A percentile compares a stretch with the other conserved stretches of the same genome.
Evolutionary conservation across 139 green algal species (phyloP).

Genomic region (Micractinium sp.): DNA sequence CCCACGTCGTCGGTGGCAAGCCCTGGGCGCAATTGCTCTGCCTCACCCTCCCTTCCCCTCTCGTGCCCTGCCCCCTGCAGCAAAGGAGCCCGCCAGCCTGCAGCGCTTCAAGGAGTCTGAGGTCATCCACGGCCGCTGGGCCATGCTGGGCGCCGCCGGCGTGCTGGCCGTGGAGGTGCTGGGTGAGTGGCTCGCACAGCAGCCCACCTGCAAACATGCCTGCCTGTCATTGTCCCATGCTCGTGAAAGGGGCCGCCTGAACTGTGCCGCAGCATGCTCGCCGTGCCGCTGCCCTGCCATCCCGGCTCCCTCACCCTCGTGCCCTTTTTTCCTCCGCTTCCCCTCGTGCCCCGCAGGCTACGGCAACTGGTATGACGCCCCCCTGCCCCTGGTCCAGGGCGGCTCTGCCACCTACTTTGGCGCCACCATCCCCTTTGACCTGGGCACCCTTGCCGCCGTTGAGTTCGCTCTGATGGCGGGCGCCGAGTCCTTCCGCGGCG

Average conservation of each 20-base stretch:
- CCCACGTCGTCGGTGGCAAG: background rate
- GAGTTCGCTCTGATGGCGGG: slow-evolving; percentile 43
- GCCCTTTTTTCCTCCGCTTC: too few species aligned
- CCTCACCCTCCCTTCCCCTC: background rate
- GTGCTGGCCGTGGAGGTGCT: slow-evolving; percentile 20
- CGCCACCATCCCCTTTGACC: slow-evolving; percentile 78
- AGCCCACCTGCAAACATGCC: too few species aligned
- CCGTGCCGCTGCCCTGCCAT: background rate
- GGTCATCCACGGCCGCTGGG: slow-evolving; percentile 66
- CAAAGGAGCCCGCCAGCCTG: slow-evolving; percentile 37
- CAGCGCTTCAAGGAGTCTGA: slow-evolving; percentile 67
- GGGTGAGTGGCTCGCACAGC: slow-evolving; percentile 3
- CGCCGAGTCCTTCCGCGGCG: slow-evolving; percentile 73
- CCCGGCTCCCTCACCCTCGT: background rate
- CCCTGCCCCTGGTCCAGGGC: slow-evolving; percentile 77
- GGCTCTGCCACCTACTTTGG: slow-evolving; percentile 82
- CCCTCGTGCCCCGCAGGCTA: slow-evolving; percentile 30
- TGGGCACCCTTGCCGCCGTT: slow-evolving; percentile 78
- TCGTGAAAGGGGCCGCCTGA: too few species aligned
- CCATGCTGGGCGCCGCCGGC: slow-evolving; percentile 48
- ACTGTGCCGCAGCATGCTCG: background rate
- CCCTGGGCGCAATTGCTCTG: too few species aligned
- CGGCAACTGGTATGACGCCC: slow-evolving; percentile 76
- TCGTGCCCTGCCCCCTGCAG: background rate
- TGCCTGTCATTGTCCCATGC: too few species aligned